These are phyloP conservation scores for Brassica cretica DNA, from an alignment of 345 rosid genomes.

Conservation along the genomic window DNA sequence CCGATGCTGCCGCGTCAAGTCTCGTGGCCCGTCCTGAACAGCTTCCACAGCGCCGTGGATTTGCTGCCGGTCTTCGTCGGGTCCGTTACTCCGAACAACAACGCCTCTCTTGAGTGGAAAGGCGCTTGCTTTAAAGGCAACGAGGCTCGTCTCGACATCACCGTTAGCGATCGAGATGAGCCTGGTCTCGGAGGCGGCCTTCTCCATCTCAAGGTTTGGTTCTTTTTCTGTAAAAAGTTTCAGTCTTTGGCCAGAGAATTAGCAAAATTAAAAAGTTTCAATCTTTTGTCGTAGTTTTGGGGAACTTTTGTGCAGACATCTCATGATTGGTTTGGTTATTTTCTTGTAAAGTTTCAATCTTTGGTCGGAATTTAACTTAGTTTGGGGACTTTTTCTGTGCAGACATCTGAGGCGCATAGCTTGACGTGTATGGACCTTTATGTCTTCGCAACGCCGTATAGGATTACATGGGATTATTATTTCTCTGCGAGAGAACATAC, in stretches of 20 bases:
- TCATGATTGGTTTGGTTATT: slow-evolving; percentile 36
- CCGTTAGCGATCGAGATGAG: slow-evolving; percentile 53
- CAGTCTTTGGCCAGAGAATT: too few species aligned
- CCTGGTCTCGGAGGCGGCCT: slow-evolving; percentile 82
- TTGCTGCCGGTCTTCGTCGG: slow-evolving; percentile 84
- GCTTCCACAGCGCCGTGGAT: slow-evolving; percentile 84
- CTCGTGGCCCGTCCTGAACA: slow-evolving; percentile 90
- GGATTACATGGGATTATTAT: slow-evolving; percentile 96
- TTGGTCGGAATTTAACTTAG: background rate
- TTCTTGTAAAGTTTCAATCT: background rate
- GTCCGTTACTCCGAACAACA: slow-evolving; percentile 55
- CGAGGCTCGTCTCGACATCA: slow-evolving; percentile 73
- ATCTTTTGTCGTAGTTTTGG: background rate
- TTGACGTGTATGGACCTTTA: slow-evolving; percentile 98
- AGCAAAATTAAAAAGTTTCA: background rate
- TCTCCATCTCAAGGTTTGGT: slow-evolving; percentile 66
- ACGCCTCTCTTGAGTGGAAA: slow-evolving; percentile 72
- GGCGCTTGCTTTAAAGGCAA: slow-evolving; percentile 90
- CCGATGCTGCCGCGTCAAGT: slow-evolving; percentile 84
- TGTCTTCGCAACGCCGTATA: slow-evolving; percentile 95
- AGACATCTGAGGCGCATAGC: slow-evolving; percentile 88
- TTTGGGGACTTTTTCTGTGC: slow-evolving; percentile 24
- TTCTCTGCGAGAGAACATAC: slow-evolving; percentile 80
- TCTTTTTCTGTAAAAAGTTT: background rate
- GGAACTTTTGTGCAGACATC: slow-evolving; percentile 52